Conservation (phyloP, 2,329 filamentous ascomycete genomes). For the Plenodomus lindquistii region DNA sequence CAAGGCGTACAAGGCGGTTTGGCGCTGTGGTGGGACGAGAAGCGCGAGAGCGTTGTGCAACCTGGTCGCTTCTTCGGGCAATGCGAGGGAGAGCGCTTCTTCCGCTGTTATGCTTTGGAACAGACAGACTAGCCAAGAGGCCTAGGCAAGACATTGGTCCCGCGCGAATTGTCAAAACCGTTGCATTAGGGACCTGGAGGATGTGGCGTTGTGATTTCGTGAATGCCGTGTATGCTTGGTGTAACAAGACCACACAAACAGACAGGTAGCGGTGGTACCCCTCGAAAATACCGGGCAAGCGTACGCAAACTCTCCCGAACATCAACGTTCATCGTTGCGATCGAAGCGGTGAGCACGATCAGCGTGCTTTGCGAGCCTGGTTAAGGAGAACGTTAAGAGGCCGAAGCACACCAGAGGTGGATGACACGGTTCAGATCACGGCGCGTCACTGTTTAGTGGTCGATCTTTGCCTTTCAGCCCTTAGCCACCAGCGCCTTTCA, state of each 20-base stretch:
- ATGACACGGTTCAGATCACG: not conserved
- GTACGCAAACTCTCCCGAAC: not conserved
- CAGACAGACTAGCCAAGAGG: not conserved
- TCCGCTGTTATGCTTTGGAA: constrained; percentile 4
- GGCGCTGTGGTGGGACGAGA: constrained; percentile 10
- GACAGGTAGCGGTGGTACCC: not conserved
- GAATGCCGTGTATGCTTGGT: not conserved
- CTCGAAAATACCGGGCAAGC: not conserved
- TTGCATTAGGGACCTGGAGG: not conserved
- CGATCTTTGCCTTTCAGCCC: constrained; percentile 20
- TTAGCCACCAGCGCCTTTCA: constrained; percentile 15
- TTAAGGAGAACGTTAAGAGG: not conserved
- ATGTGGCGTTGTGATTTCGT: not conserved
- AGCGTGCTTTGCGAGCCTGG: not conserved
- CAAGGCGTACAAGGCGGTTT: constrained; percentile 8
- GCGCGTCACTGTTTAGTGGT: constrained; percentile 5
- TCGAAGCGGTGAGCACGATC: not conserved
- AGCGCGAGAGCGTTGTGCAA: constrained; percentile 9
- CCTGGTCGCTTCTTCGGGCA: constrained; percentile 2
- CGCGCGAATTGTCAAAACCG: not conserved
- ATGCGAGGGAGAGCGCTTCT: constrained; percentile 4
- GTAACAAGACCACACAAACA: not conserved
- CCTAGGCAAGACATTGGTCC: too few species aligned
- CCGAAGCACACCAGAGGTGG: not conserved
- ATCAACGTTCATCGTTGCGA: not conserved